phyloP scores from a whole-genome alignment of 768 basidiomycete species.

The Lentinus tigrinus region DNA sequence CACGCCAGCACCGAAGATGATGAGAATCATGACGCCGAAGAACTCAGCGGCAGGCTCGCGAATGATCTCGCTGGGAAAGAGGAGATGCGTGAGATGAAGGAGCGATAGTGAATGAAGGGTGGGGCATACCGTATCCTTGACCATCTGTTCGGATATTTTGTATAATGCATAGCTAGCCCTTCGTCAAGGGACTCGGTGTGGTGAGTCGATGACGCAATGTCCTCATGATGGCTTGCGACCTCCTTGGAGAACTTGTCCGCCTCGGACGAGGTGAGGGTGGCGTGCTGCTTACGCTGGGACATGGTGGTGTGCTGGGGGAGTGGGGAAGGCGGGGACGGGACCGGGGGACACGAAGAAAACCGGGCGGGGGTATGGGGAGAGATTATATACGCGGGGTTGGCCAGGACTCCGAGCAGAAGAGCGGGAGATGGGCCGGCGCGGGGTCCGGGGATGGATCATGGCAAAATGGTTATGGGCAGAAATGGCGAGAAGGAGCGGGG shows the following conservation, averaged over 20 bases:
- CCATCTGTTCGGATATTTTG: constrained; percentile 51
- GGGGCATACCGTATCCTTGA: constrained; percentile 49
- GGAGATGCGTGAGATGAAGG: neutral
- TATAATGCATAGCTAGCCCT: constrained; percentile 29
- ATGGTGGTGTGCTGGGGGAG: constrained; percentile 4
- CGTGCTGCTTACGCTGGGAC: constrained; percentile 6
- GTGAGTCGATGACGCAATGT: neutral
- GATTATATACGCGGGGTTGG: neutral
- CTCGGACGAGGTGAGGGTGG: constrained; percentile 14
- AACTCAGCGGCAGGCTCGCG: constrained; percentile 67
- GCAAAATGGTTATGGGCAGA: too few species aligned
- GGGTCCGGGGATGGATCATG: neutral
- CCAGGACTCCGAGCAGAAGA: neutral
- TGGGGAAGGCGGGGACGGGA: constrained; percentile 2
- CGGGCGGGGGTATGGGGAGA: neutral
- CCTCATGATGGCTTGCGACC: constrained; percentile 4
- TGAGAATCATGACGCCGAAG: constrained; percentile 54
- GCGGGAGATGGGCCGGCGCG: neutral
- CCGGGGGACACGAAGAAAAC: neutral
- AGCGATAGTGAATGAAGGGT: neutral
- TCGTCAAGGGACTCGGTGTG: neutral
- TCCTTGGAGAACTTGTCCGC: constrained; percentile 11
- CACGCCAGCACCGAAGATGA: constrained; percentile 59
- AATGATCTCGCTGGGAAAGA: constrained; percentile 29
- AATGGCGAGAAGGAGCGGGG: too few species aligned